Evolutionary conservation across 2,329 filamentous ascomycete genomes (phyloP), one percentile per base, ranked within the genome.

Genomic region (Fonsecaea multimorphosa): DNA sequence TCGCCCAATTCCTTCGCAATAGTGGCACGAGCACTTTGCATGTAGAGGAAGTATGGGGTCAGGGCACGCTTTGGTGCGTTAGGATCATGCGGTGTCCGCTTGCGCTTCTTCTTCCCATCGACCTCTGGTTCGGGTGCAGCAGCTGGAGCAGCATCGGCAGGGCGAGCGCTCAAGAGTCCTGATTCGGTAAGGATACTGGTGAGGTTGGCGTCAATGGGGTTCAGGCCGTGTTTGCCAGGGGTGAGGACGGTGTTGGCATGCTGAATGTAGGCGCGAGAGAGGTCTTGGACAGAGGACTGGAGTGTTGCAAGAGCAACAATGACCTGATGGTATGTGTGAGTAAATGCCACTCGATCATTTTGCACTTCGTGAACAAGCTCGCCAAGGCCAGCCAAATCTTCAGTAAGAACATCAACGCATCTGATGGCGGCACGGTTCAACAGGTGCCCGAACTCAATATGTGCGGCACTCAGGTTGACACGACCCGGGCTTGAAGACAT

Each of bases 41-140:
- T 92, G 83, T 93, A 98, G 67, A 97, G 83, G 83, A 98, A 97
- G 83, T 96, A 97, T 1, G 94, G 93, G 5, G 94, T 98, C 75
- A 97, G 80, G 8, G 94, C 93, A 58, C 93, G 89, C 86, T 97
- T 98, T 66, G 94, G 94, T 6, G 93, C 93, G 78, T 97, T 96
- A 72, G 93, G 93, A 77, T 98, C 94, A 75, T 91, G 89, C 49
- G 88, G 88, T 68, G 89, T 87, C 84, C 93, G 93, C 85, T 95
- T 94, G 79, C 91, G 89, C 85, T 95, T 93, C 85, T 93, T 93
- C 85, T 92, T 91, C 74, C 88, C 86, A 9, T 82, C 85, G 1
- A 79, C 80, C 27, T 84, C 83, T 12, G 78, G 78, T 66, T 77
- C 76, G 31, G 72, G 72, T 14, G 73, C 76, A n/a, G 64, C 58